phyloP scores from a whole-genome alignment of 768 basidiomycete species.

The Pulveroboletus sp. region DNA sequence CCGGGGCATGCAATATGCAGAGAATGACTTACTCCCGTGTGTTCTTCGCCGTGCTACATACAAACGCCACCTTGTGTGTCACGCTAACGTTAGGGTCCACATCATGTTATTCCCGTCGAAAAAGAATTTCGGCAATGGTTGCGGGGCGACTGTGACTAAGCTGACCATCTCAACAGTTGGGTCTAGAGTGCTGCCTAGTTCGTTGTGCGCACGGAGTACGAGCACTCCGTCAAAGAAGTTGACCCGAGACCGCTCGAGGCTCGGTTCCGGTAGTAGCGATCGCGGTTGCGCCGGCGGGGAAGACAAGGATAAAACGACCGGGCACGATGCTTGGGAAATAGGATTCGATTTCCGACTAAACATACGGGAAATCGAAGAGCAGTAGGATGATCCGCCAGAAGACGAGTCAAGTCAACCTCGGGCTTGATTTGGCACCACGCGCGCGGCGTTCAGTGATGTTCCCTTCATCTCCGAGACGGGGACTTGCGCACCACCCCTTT shows the following conservation, averaged over 20 bases:
- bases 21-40: too few relatives aligned
- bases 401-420: neutral
- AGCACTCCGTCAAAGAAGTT: neutral
- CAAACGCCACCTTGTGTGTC: too few relatives aligned
- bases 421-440: constrained; percentile 7
- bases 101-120: neutral
- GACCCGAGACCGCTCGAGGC: neutral
- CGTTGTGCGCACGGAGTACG: neutral
- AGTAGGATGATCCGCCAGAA: constrained; percentile 10
- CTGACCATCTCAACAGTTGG: neutral
- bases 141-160: too few relatives aligned
- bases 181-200: neutral
- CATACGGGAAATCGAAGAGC: neutral
- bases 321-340: neutral
- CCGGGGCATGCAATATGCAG: too few relatives aligned
- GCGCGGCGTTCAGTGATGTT: neutral
- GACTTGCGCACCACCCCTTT: constrained; percentile 2
- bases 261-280: neutral
- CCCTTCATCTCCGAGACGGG: constrained; percentile 14
- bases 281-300: neutral
- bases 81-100: too few relatives aligned
- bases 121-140: too few relatives aligned
- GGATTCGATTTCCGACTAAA: constrained; percentile 8
- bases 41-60: too few relatives aligned
- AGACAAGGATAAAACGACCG: neutral